Evolutionary conservation across 2,329 filamentous ascomycete species (phyloP).

Genomic region (Penicillium rolfsii): DNA sequence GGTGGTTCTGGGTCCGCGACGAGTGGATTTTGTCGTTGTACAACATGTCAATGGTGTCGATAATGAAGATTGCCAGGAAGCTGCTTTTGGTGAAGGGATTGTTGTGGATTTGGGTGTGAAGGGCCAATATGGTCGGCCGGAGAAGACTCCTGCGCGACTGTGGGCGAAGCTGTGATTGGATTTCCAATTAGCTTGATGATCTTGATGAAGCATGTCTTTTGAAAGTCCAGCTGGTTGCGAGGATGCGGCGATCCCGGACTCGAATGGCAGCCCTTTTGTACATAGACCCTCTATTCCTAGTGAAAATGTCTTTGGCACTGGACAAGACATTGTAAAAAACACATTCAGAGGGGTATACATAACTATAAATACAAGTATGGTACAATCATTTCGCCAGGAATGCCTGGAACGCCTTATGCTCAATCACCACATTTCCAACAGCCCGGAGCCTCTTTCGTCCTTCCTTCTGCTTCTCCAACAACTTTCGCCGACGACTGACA

Average conservation of each 20-base stretch:
- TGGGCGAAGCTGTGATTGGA: conserved; percentile 26
- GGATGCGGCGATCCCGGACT: neutral
- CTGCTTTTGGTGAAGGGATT: conserved; percentile 52
- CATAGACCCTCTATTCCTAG: neutral
- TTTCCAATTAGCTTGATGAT: neutral
- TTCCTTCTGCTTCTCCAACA: conserved; percentile 96
- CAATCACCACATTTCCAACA: conserved; percentile 88
- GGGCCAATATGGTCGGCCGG: conserved; percentile 26
- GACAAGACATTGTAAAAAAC: neutral
- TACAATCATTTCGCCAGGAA: conserved; percentile 75
- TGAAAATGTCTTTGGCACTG: neutral
- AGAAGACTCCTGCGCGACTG: conserved; percentile 18
- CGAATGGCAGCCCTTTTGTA: neutral
- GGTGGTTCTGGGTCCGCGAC: conserved; percentile 73
- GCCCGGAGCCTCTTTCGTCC: conserved; percentile 82
- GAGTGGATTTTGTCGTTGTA: conserved; percentile 84
- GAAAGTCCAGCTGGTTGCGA: neutral
- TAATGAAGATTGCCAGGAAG: conserved; percentile 86
- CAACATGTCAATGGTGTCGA: conserved; percentile 85
- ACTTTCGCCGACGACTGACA: conserved; percentile 76
- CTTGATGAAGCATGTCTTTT: neutral
- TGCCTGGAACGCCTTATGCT: conserved; percentile 91
- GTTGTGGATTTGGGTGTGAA: conserved; percentile 36
- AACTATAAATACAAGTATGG: conserved; percentile 19
- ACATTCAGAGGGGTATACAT: conserved; percentile 7